Evolutionary conservation across 2,329 filamentous ascomycete species (phyloP), one percentile per base, ranked within the genome.

Genomic region (Dactylellina haptotyla): DNA sequence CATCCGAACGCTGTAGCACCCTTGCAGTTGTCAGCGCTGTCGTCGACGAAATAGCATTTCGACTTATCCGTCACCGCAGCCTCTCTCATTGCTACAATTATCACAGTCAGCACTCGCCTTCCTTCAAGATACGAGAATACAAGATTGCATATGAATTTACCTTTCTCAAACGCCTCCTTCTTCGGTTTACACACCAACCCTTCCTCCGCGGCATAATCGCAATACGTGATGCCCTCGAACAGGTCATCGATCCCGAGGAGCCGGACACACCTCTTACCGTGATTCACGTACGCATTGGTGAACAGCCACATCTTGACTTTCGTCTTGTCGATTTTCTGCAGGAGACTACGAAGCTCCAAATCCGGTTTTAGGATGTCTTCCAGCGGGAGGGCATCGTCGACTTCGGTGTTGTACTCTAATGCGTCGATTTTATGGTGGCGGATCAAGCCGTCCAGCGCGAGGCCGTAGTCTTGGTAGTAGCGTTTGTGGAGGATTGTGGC

Each of bases 361-460:
- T 96, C 88, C 0, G 92, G 91, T 79, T 89, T 89, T 79, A 99
- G 90, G 79, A 98, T 87, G 16, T 86, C 84, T 79, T 97, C 92
- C 2, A 99, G 85, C 0, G 95, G 93, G 20, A 99, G 83, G 1
- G 95, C 95, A 80, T 99, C 95, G 79, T 99, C 95, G 10, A 99
- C 95, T 81, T 96, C 90, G 76, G 87, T 83, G 81, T 99, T 99
- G 84, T 98, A 99, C 63, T 96, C 93, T 3, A 99, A 84, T 0
- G 95, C 91, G 79, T 98, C 92, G 78, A 99, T 96, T 81, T 96
- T 89, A 83, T 99, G 95, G 82, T 97, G 91, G 8, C 92, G 89
- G 37, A 97, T 92, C 0, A 99, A 86, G 1, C 95, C 95, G 82
- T 98, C 93, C 76, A 99, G 96, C 28, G 95, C 95, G n/a, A 99